These are phyloP conservation scores for Scheffersomyces quercinus DNA, from an alignment of 1,139 yeast species.

Conservation along the genomic window DNA sequence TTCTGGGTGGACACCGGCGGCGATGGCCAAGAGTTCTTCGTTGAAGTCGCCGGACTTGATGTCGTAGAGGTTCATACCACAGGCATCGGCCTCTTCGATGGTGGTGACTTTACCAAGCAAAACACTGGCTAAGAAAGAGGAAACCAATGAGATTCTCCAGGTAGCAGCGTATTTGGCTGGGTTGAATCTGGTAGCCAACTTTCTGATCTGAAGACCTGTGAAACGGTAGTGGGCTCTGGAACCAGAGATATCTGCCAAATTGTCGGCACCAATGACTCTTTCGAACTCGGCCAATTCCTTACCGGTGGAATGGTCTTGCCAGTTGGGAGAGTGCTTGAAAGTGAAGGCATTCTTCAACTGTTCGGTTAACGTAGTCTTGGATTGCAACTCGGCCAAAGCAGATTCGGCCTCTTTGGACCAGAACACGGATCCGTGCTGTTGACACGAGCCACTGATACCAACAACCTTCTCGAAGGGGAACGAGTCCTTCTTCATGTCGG, in stretches of 20 bases:
- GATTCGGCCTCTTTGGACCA: conserved; percentile 59
- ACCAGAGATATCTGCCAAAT: conserved; percentile 71
- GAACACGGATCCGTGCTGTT: conserved; percentile 89
- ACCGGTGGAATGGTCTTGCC: conserved; percentile 93
- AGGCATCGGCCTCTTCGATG: conserved; percentile 82
- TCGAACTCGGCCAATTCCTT: conserved; percentile 67
- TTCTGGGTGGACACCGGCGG: conserved; percentile 49
- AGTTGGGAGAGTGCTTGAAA: conserved; percentile 73
- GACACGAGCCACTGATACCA: conserved; percentile 84
- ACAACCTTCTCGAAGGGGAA: conserved; percentile 63
- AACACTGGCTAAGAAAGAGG: conserved; percentile 75
- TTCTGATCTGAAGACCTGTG: conserved; percentile 87
- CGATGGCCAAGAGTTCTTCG: conserved; percentile 50
- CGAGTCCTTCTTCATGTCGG: conserved; percentile 48
- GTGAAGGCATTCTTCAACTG: conserved; percentile 57
- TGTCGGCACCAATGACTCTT: conserved; percentile 56
- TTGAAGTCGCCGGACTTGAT: conserved; percentile 54
- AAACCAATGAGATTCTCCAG: conserved; percentile 66
- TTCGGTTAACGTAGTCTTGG: conserved; percentile 32
- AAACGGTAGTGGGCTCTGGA: conserved; percentile 88
- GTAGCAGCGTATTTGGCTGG: conserved; percentile 60
- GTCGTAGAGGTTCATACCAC: conserved; percentile 90
- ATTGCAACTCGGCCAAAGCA: conserved; percentile 32
- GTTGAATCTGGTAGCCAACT: conserved; percentile 52
- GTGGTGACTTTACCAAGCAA: conserved; percentile 63